phyloP scores from a whole-genome alignment of 2,329 filamentous ascomycete species.

The Fonsecaea pedrosoi region DNA sequence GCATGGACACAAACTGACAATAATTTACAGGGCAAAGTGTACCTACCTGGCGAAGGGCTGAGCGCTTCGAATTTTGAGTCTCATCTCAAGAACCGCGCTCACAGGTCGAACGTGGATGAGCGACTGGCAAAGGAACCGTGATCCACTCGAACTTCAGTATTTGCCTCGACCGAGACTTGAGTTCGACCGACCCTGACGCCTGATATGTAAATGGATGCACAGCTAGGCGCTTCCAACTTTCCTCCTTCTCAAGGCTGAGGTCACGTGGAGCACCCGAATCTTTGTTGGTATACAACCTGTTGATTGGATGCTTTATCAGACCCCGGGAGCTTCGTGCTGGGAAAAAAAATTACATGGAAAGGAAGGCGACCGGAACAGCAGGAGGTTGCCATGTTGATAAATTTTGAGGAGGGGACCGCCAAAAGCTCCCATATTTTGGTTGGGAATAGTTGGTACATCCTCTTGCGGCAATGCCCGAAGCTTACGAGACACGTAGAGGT shows the following conservation, averaged over 20 bases:
- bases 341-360: not conserved
- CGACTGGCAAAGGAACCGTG: conserved; percentile 47
- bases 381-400: not conserved
- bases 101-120: conserved; percentile 73
- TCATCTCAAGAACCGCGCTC: conserved; percentile 83
- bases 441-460: not conserved
- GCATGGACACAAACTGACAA: not conserved
- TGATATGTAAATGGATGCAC: not conserved
- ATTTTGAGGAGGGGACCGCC: not conserved
- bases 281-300: not conserved
- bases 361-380: not conserved
- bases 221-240: not conserved
- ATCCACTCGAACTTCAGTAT: not conserved
- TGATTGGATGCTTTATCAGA: not conserved
- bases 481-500: not conserved
- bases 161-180: not conserved
- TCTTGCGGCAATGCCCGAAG: not conserved
- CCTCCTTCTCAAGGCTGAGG: not conserved
- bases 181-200: not conserved
- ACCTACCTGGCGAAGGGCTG: conserved; percentile 84
- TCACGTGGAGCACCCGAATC: not conserved
- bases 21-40: conserved; percentile 58
- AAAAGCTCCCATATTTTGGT: not conserved
- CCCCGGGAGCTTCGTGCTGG: not conserved
- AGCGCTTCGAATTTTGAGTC: conserved; percentile 92